phyloP scores from a whole-genome alignment of 2,329 filamentous ascomycete species.

The Sporothrix sp. region DNA sequence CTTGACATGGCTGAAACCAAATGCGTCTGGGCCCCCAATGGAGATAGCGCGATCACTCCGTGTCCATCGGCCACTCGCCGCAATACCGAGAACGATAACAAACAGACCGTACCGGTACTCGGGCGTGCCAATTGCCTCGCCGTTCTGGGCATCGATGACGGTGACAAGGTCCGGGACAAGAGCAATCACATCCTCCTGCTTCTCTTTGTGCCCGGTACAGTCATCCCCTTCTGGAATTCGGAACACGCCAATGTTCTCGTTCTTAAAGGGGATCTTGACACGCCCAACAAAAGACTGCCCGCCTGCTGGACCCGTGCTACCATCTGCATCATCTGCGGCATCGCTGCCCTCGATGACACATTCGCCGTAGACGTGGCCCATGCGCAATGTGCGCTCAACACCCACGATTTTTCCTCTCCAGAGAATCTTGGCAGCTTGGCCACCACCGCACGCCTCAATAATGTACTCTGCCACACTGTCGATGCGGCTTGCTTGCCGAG shows the following conservation, averaged over 20 bases:
- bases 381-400: conserved; percentile 45
- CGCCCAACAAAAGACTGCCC: conserved; percentile 29
- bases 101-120: conserved; percentile 46
- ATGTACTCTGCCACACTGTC: conserved; percentile 48
- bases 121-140: conserved; percentile 45
- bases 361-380: conserved; percentile 51
- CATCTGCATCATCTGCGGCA: conserved; percentile 20
- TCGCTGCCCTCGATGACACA: conserved; percentile 44
- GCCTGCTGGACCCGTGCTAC: conserved; percentile 12
- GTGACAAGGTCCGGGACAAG: conserved; percentile 48
- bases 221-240: conserved; percentile 18
- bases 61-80: conserved; percentile 37
- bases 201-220: conserved; percentile 17
- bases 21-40: conserved; percentile 40
- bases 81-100: conserved; percentile 39
- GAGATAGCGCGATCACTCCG: conserved; percentile 36
- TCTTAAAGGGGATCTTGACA: conserved; percentile 62
- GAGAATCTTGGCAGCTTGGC: conserved; percentile 43
- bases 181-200: conserved; percentile 32
- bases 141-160: conserved; percentile 46
- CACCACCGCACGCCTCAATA: conserved; percentile 47
- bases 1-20: conserved; percentile 38
- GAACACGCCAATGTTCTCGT: conserved; percentile 59
- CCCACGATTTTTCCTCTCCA: conserved; percentile 55
- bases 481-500: conserved; percentile 38